Base-by-base conservation (phyloP, 352 stramenopile genomes). In the Phytophthora crassamura region DNA sequence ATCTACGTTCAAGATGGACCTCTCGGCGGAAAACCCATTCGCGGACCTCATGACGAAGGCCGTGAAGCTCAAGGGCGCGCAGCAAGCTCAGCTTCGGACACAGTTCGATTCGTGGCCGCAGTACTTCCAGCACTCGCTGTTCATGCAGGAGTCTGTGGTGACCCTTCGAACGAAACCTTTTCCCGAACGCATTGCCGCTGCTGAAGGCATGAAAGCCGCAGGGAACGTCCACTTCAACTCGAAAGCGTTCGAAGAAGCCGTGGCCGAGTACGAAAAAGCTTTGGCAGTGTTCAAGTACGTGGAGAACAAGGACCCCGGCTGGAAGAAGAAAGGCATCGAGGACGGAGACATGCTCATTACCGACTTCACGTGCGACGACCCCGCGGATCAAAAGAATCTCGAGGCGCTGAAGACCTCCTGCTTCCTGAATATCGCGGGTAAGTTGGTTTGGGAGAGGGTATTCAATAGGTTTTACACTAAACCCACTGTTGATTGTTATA, bases 291-390 rank as follows among this genome's bases (percentile, higher is more conserved):
- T 95, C 64, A 93, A 91, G 65, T 94, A 82, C 38, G 70, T 87
- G 11, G 80, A 92, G 45, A 94, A 94, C 59, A 91, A 72, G 46
- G 86, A 94, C 51, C 75, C 78, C 0, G 84, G 80, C 22, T 95
- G 87, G 87, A 94, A 94, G 67, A 94, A 92, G 54, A 94, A 95
- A 25, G 87, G 87, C 1, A 95, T 95, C 57, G 84, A 93, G 54
- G 87, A 94, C 72, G 75, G 59, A 7, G 87, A 95, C 35, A 88
- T 95, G 53, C 52, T 66, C 3, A 56, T 91, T 1, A 59, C 75
- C 6, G 81, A 93, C 35, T 82, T 80, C 65, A 82, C 70, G 50
- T 86, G 78, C 30, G 74, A 84, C n/a, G 49, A 80, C 18, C 32
- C 25, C 5, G 33, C 72, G 10, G 77, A 90, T 34, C 80, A 90